These are phyloP conservation scores for Leishmania turanica DNA, from an alignment of 208 protist genomes.

Conservation along the genomic window DNA sequence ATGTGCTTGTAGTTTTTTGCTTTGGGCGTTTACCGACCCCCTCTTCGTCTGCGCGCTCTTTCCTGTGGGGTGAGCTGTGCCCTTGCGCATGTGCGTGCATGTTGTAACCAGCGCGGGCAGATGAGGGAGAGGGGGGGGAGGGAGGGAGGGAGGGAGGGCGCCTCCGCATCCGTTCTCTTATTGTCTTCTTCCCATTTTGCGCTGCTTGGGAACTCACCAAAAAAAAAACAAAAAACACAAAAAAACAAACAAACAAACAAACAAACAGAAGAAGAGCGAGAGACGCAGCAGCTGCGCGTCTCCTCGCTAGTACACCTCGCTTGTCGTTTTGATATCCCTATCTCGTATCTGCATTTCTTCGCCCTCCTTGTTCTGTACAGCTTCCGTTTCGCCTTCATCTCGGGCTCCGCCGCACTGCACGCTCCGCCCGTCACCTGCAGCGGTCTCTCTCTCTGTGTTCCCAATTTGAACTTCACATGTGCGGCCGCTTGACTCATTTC, in stretches of 20 bases:
- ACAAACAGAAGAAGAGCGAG: not conserved
- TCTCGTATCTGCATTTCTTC: not conserved
- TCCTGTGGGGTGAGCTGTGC: not conserved
- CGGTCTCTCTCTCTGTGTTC: slow-evolving; percentile 13
- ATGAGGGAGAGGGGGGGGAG: not conserved
- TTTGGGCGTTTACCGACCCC: not conserved
- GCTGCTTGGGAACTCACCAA: not conserved
- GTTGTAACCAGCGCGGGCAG: not conserved
- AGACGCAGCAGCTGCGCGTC: not conserved
- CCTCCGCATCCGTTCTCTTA: not conserved
- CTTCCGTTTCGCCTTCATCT: not conserved
- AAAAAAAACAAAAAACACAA: not conserved
- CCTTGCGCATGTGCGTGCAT: not conserved
- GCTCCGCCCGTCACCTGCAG: not conserved
- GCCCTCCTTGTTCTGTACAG: not conserved
- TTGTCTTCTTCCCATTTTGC: not conserved
- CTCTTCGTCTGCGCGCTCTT: not conserved
- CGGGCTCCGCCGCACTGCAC: not conserved
- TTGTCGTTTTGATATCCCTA: slow-evolving; percentile 4
- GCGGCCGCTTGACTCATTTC: not conserved
- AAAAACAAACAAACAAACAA: no score
- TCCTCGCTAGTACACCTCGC: not conserved
- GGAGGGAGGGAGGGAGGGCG: not conserved
- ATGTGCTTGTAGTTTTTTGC: not conserved
- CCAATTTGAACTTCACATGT: slow-evolving; percentile 4